These are phyloP conservation scores for Lotus japonicus DNA, from an alignment of 306 rosid genomes.

Conservation along the genomic window DNA sequence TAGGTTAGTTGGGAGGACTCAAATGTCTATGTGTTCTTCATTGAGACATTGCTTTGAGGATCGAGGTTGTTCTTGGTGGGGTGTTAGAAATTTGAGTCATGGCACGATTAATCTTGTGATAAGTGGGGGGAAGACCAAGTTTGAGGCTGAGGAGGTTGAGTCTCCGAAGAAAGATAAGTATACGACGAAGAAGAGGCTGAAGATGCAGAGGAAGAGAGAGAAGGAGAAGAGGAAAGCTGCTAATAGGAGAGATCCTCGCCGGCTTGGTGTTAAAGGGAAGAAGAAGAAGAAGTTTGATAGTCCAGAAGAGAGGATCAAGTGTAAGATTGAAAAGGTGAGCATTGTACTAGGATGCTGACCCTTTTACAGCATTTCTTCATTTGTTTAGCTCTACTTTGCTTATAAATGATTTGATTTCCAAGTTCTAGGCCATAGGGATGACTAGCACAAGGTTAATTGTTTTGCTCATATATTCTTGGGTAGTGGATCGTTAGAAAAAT, in stretches of 20 bases:
- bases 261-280: conserved; percentile 60
- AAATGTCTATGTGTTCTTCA: conserved; percentile 20
- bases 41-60: conserved; percentile 19
- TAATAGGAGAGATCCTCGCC: conserved; percentile 79
- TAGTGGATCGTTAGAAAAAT: too few relatives aligned
- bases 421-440: not conserved
- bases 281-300: conserved; percentile 58
- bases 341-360: not conserved
- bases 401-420: not conserved
- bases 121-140: conserved; percentile 67
- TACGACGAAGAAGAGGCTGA: conserved; percentile 72
- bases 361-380: not conserved
- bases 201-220: conserved; percentile 67
- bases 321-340: conserved; percentile 76
- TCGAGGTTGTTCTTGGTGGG: conserved; percentile 31
- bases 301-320: conserved; percentile 68
- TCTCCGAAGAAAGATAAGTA: conserved; percentile 80
- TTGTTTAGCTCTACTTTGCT: conserved; percentile 2
- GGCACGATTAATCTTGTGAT: conserved; percentile 76
- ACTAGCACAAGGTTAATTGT: too few relatives aligned
- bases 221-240: conserved; percentile 75
- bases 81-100: conserved; percentile 55
- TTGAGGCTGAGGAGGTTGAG: conserved; percentile 57
- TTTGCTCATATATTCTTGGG: too few relatives aligned
- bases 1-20: conserved; percentile 46